Conservation (phyloP, 2,329 filamentous ascomycete species). For the Pseudocercospora cruenta region DNA sequence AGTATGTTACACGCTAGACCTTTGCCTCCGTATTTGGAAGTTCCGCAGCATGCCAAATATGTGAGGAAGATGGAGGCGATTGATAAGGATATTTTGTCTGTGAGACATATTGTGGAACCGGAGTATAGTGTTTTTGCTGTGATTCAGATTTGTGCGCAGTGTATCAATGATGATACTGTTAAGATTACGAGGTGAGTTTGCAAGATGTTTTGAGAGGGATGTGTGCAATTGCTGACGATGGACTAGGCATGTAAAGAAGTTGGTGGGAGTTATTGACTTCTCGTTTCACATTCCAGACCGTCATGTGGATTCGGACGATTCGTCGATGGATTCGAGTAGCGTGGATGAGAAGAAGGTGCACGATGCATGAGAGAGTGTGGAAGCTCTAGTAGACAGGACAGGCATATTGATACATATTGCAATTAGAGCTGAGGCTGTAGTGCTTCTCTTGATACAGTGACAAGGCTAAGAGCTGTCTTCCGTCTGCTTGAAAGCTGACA, state of each 20-base stretch:
- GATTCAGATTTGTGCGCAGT: conserved; percentile 69
- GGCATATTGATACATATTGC: neutral
- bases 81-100: conserved; percentile 63
- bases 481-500: neutral
- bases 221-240: conserved; percentile 56
- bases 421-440: neutral
- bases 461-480: neutral
- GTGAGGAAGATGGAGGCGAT: conserved; percentile 60
- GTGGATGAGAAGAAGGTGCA: conserved; percentile 47
- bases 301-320: conserved; percentile 35
- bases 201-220: conserved; percentile 54
- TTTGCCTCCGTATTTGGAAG: conserved; percentile 70
- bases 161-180: conserved; percentile 69
- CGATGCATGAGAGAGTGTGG: neutral
- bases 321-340: conserved; percentile 43
- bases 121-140: conserved; percentile 73
- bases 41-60: conserved; percentile 65
- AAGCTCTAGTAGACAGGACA: neutral
- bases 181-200: conserved; percentile 53
- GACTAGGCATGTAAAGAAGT: conserved; percentile 56
- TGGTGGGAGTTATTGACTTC: conserved; percentile 75
- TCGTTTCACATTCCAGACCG: conserved; percentile 59
- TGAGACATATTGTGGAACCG: conserved; percentile 62
- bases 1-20: conserved; percentile 67
- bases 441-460: neutral